Base-by-base conservation (phyloP, 768 basidiomycete species). In the Auricularia sp. region DNA sequence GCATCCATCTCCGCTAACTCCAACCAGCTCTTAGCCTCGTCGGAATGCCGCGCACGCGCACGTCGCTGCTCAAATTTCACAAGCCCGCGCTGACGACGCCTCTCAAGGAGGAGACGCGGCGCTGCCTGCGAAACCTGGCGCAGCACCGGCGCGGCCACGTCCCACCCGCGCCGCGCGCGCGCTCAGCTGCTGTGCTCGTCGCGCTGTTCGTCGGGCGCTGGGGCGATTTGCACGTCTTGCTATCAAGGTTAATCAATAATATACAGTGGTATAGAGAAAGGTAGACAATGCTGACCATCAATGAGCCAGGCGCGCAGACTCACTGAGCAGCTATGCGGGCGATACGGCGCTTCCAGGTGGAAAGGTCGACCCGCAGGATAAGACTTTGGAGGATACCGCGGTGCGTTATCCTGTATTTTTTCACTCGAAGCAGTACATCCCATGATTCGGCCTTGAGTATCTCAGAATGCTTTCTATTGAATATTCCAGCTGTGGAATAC, bases 281-380 rank as follows among this genome's bases (percentile, higher is more conserved):
- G 29, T 47, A 61, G 23, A 33, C 16, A 34, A 29, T 23, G 21
- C 53, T 58, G 51, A 61, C 34, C 36, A 11, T 33, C 33, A 21
- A 4, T 36, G 35, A 29, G 29, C 29, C 56, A 95, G 93, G 66
- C 86, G 93, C 2, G 85, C 92, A 1, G 79, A 87, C 0, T 83
- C 83, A 3, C 76, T 96, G 68, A 78, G 85, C 43, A 81, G 87
- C 8, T 96, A 90, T 69, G 89, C 93, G 0, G 91, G 91, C 0
- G 93, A 95, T 72, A 96, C 93, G 0, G 88, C 91, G 1, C 75
- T 96, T 3, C 93, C 93, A 0, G 93, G 93, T 5, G 93, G 93
- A 0, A 91, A 87, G 71, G 80, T 87, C 6, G 93, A 96, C 16
- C 76, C 77, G 2, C 78, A 76, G 47, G 93, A 95, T 72, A 72